A percentile compares a stretch with the other conserved stretches of the same genome.
Conservation (phyloP, 2,329 filamentous ascomycete species). For the Penicillium sp. region DNA sequence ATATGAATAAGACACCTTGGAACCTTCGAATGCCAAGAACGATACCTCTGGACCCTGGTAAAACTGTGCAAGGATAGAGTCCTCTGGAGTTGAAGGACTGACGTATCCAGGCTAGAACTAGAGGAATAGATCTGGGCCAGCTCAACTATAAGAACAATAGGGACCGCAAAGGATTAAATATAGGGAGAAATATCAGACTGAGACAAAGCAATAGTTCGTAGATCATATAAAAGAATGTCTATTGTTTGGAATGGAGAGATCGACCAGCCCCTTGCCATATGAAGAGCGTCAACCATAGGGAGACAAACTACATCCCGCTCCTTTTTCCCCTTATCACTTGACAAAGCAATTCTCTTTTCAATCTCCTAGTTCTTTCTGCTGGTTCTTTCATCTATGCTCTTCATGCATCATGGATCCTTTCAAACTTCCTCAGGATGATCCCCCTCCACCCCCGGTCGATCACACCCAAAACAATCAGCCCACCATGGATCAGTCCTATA, state of each 20-base stretch:
- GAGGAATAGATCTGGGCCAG: too few relatives aligned
- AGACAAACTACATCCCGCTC: constrained; percentile 10
- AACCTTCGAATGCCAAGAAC: too few relatives aligned
- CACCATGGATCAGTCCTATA: constrained; percentile 16
- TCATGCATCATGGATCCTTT: constrained; percentile 10
- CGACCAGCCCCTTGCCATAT: constrained; percentile 20
- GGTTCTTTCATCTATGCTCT: constrained; percentile 11
- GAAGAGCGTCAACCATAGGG: constrained; percentile 7
- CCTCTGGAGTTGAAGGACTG: too few relatives aligned
- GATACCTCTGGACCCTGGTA: too few relatives aligned
- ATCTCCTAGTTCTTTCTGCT: not conserved
- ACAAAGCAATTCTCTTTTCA: not conserved
- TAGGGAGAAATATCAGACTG: not conserved
- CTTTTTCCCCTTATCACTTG: constrained; percentile 3
- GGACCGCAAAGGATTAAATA: not conserved
- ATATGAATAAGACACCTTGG: too few relatives aligned
- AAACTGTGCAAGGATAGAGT: too few relatives aligned
- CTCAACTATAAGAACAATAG: too few relatives aligned
- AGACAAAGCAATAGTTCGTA: not conserved
- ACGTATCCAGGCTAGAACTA: too few relatives aligned
- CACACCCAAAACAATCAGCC: constrained; percentile 13
- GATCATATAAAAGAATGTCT: constrained; percentile 7
- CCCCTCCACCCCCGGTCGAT: constrained; percentile 20
- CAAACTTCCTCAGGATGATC: constrained; percentile 22
- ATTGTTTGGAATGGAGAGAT: constrained; percentile 16